Evolutionary conservation across 192 early-diverging fungal genomes (phyloP), one percentile per base, ranked within the genome.

Genomic region (Entomortierella chlamydospora): DNA sequence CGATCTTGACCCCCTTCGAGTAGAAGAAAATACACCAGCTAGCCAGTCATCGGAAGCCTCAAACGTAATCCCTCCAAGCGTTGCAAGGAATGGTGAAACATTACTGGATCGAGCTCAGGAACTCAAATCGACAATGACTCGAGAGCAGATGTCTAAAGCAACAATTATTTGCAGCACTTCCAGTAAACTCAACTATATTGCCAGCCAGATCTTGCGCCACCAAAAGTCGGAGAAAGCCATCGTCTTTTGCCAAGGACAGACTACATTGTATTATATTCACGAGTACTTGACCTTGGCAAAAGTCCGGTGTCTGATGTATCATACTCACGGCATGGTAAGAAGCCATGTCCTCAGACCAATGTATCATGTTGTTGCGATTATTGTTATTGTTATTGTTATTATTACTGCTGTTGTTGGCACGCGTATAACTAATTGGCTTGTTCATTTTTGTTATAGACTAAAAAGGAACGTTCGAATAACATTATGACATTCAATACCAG

Each of bases 401-500:
- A 10, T 37, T 37, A 37, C 34, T 37, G 5, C 34, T 37, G n/a
- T n/a, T n/a, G n/a, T n/a, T n/a, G n/a, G n/a, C n/a, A n/a, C n/a
- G 39, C 39, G 6, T 9, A 41, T 13, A 9, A 41, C 39, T 6
- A 41, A 41, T 9, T 41, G 7, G 7, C 39, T 13, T 6, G 39
- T 41, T 33, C 6, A 37, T 63, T 33, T 45, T 45, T 54, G 8
- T 57, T 29, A 50, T 66, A 88, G 85, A 61, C 28, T 6, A 61
- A 74, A 13, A 69, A 49, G 1, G 85, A 86, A 53, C 68, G 85
- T 30, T 68, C 90, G 0, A 79, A 64, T 8, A 85, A 71, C 47
- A 81, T 91, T 22, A 86, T 82, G n/a, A 91, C 89, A 2, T 91
- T 91, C 82, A 91, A 91, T 68, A 91, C 88, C 18, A 73, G 73